Percentiles rank a stretch among this genome's conserved stretches.
Evolutionary conservation across 1,284 basidiomycete genomes (phyloP).

Genomic region (Cutaneotrichosporon mucoides): DNA sequence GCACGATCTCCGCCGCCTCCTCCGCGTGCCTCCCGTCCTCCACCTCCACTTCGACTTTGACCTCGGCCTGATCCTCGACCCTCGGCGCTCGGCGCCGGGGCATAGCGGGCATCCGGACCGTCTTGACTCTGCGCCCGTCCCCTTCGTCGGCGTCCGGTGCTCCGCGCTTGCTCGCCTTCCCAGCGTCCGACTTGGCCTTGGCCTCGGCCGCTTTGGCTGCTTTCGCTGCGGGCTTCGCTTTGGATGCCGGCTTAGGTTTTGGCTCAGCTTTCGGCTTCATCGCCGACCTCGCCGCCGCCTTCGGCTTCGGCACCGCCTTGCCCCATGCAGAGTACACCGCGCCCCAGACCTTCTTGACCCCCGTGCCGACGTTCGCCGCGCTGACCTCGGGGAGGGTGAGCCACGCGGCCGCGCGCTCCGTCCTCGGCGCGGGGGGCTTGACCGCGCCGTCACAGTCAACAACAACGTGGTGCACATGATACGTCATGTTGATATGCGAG

Average conservation of each 20-base stretch:
- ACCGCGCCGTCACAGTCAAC: slow-evolving; percentile 7
- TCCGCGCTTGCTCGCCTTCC: neutral
- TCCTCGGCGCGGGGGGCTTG: neutral
- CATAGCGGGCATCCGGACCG: slow-evolving; percentile 2
- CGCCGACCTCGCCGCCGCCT: neutral
- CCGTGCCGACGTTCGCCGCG: slow-evolving; percentile 45
- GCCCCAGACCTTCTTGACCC: slow-evolving; percentile 49
- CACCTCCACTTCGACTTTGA: neutral
- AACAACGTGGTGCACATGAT: slow-evolving; percentile 56
- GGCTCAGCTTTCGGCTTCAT: neutral
- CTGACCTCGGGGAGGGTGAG: slow-evolving; percentile 29
- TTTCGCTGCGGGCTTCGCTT: no score
- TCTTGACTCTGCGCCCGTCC: neutral
- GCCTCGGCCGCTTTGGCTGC: no score
- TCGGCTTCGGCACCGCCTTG: slow-evolving; percentile 9
- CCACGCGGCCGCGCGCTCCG: slow-evolving; percentile 23
- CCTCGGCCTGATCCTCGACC: neutral
- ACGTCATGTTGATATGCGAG: slow-evolving; percentile 86
- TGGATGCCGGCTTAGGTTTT: neutral
- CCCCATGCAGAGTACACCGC: slow-evolving; percentile 41
- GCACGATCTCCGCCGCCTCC: no score
- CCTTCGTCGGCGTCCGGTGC: neutral
- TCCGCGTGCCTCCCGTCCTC: neutral
- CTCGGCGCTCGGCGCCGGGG: neutral
- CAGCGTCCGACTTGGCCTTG: neutral